These are phyloP conservation scores for Maudiozyma barnettii DNA, from an alignment of 805 yeast species.

Conservation along the genomic window DNA sequence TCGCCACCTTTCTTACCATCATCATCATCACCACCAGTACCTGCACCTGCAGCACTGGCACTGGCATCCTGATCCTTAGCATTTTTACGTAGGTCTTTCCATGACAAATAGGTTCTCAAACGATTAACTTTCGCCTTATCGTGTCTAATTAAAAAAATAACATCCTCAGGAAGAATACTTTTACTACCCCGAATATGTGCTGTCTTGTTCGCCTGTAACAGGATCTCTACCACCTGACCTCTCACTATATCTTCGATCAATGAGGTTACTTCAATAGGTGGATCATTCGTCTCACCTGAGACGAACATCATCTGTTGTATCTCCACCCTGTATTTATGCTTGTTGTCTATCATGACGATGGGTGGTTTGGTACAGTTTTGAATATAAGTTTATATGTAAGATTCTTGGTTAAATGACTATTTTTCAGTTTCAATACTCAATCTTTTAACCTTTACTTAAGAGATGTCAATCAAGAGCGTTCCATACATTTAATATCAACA, in stretches of 20 bases:
- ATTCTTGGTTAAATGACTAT: too few relatives aligned
- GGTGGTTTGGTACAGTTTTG: too few relatives aligned
- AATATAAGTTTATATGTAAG: too few relatives aligned
- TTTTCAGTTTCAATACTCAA: too few relatives aligned
- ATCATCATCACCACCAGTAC: conserved; percentile 29
- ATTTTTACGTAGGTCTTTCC: conserved; percentile 93
- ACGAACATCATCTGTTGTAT: conserved; percentile 99
- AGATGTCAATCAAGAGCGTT: too few relatives aligned
- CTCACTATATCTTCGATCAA: conserved; percentile 90
- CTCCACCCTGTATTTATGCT: conserved; percentile 77
- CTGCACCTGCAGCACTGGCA: conserved; percentile 42
- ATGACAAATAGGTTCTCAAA: conserved; percentile 78
- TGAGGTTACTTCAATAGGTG: conserved; percentile 87
- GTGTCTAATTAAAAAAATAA: conserved; percentile 83
- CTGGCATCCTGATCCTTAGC: conserved; percentile 61
- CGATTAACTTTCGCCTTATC: conserved; percentile 92
- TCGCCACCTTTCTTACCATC: conserved; percentile 22
- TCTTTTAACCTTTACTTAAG: too few relatives aligned
- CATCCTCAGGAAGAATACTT: conserved; percentile 83
- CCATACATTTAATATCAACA: too few relatives aligned
- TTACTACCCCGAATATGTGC: conserved; percentile 75
- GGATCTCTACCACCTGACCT: conserved; percentile 85
- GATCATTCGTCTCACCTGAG: conserved; percentile 88
- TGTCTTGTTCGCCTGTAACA: conserved; percentile 65
- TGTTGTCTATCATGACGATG: conserved; percentile 20